Evolutionary conservation across 1,139 yeast species (phyloP).

Genomic region (Hyphopichia khmerensis): DNA sequence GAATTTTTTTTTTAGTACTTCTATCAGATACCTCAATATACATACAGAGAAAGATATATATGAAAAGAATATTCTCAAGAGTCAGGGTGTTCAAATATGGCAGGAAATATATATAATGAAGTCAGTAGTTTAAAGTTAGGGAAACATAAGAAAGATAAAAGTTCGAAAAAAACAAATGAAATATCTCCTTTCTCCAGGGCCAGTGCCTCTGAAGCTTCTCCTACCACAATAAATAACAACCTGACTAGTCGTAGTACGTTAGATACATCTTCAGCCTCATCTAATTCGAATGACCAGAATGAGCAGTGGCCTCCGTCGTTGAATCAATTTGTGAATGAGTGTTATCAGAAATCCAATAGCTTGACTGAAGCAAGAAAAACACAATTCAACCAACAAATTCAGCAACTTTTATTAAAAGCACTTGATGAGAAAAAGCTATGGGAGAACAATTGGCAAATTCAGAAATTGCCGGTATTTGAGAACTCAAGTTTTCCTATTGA

Average conservation of each 20-base stretch:
- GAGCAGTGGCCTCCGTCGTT: slow-evolving; percentile 33
- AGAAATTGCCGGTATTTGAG: slow-evolving; percentile 53
- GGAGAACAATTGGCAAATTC: slow-evolving; percentile 60
- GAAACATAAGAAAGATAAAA: slow-evolving; percentile 3
- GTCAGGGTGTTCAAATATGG: neutral
- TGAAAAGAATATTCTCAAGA: too few relatives aligned
- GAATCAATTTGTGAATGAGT: slow-evolving; percentile 27
- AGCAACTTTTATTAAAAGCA: slow-evolving; percentile 38
- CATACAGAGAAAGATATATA: neutral
- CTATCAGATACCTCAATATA: neutral
- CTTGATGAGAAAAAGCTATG: slow-evolving; percentile 44
- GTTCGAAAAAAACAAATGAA: neutral
- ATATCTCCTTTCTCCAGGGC: slow-evolving; percentile 1
- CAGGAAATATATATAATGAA: slow-evolving; percentile 3
- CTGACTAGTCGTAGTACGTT: slow-evolving; percentile 1
- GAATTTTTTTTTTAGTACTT: too few relatives aligned
- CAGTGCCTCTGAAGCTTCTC: neutral
- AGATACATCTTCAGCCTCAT: slow-evolving; percentile 5
- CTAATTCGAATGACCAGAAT: slow-evolving; percentile 5
- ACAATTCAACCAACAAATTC: slow-evolving; percentile 29
- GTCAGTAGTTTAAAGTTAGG: slow-evolving; percentile 3
- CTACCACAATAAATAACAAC: neutral
- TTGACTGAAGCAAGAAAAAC: slow-evolving; percentile 19
- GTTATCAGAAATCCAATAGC: slow-evolving; percentile 21
- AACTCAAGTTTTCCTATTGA: slow-evolving; percentile 12